Evolutionary conservation across 2,329 filamentous ascomycete species (phyloP).

Genomic region (Aschersonia sp.): DNA sequence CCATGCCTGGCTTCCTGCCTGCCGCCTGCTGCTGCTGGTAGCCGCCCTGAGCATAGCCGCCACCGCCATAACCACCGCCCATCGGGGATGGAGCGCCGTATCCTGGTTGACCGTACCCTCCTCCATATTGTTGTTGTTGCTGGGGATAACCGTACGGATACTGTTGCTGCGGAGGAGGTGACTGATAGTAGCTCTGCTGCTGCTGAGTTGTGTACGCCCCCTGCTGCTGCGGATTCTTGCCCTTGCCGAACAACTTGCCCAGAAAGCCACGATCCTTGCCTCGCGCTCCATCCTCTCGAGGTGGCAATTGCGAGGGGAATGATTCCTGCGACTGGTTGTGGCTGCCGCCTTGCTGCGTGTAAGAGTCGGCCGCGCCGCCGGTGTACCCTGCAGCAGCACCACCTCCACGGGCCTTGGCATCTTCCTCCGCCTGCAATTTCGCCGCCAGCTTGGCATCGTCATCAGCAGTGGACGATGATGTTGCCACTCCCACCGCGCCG

Average conservation of each 20-base stretch:
- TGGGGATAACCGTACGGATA: conserved; percentile 10
- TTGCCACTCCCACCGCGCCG: conserved; percentile 13
- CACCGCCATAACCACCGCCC: conserved; percentile 7
- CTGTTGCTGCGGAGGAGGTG: conserved; percentile 9
- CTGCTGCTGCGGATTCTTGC: conserved; percentile 14
- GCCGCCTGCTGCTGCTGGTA: conserved; percentile 18
- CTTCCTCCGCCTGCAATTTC: conserved; percentile 71
- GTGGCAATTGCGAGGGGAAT: conserved; percentile 26
- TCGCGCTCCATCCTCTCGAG: conserved; percentile 22
- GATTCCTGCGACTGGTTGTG: conserved; percentile 10
- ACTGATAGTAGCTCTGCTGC: conserved; percentile 13
- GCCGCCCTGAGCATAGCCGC: conserved; percentile 11
- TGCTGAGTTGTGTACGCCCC: conserved; percentile 4
- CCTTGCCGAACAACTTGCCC: conserved; percentile 37
- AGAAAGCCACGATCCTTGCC: conserved; percentile 28
- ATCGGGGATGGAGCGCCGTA: conserved; percentile 15
- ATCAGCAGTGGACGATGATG: conserved; percentile 22
- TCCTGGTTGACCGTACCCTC: conserved; percentile 7
- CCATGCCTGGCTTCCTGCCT: conserved; percentile 25
- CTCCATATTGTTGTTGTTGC: conserved; percentile 2
- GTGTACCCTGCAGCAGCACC: conserved; percentile 19
- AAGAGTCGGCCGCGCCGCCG: conserved; percentile 12
- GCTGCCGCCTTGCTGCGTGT: conserved; percentile 9
- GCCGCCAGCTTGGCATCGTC: conserved; percentile 65
- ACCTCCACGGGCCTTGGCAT: conserved; percentile 37